Base-by-base conservation (phyloP, 75 land plant genomes). In the Azolla pinnata region DNA sequence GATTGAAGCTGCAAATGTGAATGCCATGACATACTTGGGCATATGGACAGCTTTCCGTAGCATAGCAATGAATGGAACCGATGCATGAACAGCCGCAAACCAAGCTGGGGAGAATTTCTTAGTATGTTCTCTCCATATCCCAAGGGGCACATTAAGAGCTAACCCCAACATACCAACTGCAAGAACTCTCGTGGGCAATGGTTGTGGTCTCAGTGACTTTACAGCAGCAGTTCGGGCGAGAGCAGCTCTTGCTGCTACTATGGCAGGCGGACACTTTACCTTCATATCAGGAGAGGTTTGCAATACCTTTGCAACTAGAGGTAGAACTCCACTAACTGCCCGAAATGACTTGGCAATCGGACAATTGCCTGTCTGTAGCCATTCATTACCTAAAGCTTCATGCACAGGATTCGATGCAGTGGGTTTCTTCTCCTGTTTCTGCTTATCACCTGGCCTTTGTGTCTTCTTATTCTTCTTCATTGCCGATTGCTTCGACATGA, bases 121-220 rank as follows among this genome's bases (percentile, higher is more conserved):
- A 10, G 96, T 88, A 55, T 92, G 97, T 42, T 85, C 90, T 34
- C 97, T 82, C 97, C 97, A 92, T 30, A 88, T 63, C 25, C 97
- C 97, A 29, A 92, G 34, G 0, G 97, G 97, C 7, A 92, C 75
- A 73, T 92, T 92, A 16, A 70, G 75, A 14, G 96, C 96, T 90
- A 92, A 85, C 31, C 97, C 97, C 33, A 88, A 38, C 24, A 83
- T 30, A 1, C 79, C 96, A 35, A 92, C 85, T 29, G 77, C 82
- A 2, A 92, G 72, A 54, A 88, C 69, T 71, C 88, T 92, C 5
- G 83, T 61, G 12, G 86, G 87, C 19, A 92, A 61, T 16, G 96
- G 75, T 61, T 88, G 88, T 0, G 97, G 97, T 2, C 97, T 75
- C 18, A 92, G 67, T 53, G 68, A 76, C 71, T 85, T 88, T 27